phyloP scores from a whole-genome alignment of 148 eudicot genomes.

The Rhododendron henanense region DNA sequence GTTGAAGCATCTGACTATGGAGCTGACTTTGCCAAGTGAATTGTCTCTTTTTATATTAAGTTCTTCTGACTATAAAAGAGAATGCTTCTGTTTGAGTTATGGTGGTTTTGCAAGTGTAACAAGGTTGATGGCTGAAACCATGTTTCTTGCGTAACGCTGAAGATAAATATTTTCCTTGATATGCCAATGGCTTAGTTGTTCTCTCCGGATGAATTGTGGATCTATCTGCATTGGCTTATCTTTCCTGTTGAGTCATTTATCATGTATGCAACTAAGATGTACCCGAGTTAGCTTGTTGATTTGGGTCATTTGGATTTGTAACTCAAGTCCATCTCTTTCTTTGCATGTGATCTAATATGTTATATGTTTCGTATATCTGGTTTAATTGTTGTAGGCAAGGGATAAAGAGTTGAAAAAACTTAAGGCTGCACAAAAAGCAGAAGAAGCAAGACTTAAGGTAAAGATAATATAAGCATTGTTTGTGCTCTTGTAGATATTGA shows the following conservation, averaged over 20 bases:
- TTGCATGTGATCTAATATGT: background rate
- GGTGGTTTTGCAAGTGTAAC: background rate
- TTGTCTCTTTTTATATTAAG: background rate
- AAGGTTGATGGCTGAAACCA: background rate
- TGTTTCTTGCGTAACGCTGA: background rate
- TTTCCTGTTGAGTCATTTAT: background rate
- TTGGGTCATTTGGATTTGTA: background rate
- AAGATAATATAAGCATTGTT: background rate
- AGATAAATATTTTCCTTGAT: background rate
- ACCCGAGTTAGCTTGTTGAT: background rate
- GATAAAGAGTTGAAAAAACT: conserved; percentile 70
- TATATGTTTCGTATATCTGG: background rate
- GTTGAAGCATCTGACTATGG: background rate
- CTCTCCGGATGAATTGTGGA: background rate
- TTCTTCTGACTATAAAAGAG: background rate
- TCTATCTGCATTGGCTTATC: background rate
- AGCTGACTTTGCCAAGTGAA: background rate
- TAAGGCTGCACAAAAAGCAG: conserved; percentile 89
- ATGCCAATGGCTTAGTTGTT: background rate
- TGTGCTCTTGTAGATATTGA: background rate
- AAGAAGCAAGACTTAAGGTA: conserved; percentile 67
- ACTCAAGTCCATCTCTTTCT: background rate
- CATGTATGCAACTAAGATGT: background rate
- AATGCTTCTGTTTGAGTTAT: background rate
- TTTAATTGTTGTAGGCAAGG: conserved; percentile 41